Conservation (phyloP, 306 rosid species). For the peach (Prunus persica) region Prunus_persica_NCBIv2 NC_034009.1:36556501-36557000, state of each 20-base stretch:
- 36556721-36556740: not conserved
- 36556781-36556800: constrained; percentile 2
- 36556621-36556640: constrained; percentile 50
- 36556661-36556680: constrained; percentile 17
- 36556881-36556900: not conserved
- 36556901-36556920: no score
- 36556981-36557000: no score
- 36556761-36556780: not conserved
- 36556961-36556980: no score
- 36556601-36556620: constrained; percentile 34
- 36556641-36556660: constrained; percentile 51
- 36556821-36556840: not conserved
- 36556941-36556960: no score
- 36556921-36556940: no score
- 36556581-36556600: constrained; percentile 63
- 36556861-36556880: not conserved
- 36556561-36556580: constrained; percentile 26
- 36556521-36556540: constrained; percentile 29
- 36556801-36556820: not conserved
- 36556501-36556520: constrained; percentile 10
- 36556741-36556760: not conserved
- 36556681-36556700: not conserved
- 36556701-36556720: not conserved
- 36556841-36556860: not conserved
- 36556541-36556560: constrained; percentile 23